Base-by-base conservation (phyloP, 2,329 filamentous ascomycete species). In the Botrytis sinoallii region DNA sequence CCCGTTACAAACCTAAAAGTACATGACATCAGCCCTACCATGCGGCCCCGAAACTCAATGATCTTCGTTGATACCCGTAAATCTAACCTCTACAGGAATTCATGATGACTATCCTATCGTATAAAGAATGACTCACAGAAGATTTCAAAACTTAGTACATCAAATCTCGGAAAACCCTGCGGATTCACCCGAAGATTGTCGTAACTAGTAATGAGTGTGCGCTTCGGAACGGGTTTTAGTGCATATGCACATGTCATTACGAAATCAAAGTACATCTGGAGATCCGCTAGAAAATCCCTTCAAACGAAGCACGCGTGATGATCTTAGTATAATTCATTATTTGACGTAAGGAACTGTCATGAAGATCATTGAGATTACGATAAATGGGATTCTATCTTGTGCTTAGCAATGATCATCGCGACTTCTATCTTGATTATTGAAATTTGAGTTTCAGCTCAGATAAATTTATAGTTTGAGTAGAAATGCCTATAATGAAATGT, bases 21-120 rank as follows among this genome's bases (percentile, higher is more conserved):
- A 57, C 16, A 18, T 57, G 1, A 57, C n/a, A n/a, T 3, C 14
- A 57, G 52, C 52, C 52, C 52, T 29, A 57, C n/a, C 14, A n/a
- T 6, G 0, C 14, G 16, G 14, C n/a, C 52, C 14, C n/a, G 10
- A 57, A 16, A 29, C n/a, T 32, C 52, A 32, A 57, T 29, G 14
- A 57, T 57, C 52, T 57, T 18, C n/a, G 29, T 57, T 9, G 29
- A 4, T 0, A 57, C n/a, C 3, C 2, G 2, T 18, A 18, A 57
- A 57, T 4, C n/a, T 57, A 57, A 32, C n/a, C 14, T 57, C 7
- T 18, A 29, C 52, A 9, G 14, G n/a, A 57, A 8, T 9, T 57
- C 0, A 0, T 3, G 14, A 18, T 9, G n/a, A 29, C 8, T 12
- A 29, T 57, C 48, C 1, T 4, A 18, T 18, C 0, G n/a, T 18